These are phyloP conservation scores for Collybiopsis luxurians DNA, from an alignment of 768 basidiomycete species.

Conservation along the genomic window DNA sequence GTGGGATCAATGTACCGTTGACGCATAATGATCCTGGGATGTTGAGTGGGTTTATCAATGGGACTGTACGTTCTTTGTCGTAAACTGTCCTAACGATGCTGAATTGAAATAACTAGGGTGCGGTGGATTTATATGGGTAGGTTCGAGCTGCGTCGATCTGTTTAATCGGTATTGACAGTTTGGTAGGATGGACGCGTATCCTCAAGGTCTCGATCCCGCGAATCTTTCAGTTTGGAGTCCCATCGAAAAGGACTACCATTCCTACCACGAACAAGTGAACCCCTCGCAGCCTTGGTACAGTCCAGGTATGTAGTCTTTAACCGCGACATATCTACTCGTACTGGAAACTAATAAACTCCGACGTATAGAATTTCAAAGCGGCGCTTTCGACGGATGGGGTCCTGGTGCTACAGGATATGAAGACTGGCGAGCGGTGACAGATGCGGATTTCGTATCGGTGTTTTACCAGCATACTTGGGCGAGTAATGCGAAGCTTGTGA, in stretches of 20 bases:
- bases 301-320: slow-evolving; percentile 42
- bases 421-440: slow-evolving; percentile 63
- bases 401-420: slow-evolving; percentile 69
- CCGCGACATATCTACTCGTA: neutral
- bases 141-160: neutral
- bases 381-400: slow-evolving; percentile 82
- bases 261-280: slow-evolving; percentile 55
- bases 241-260: slow-evolving; percentile 58
- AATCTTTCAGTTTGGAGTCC: slow-evolving; percentile 64
- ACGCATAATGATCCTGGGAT: slow-evolving; percentile 50
- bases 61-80: slow-evolving; percentile 31
- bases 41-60: slow-evolving; percentile 40
- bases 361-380: slow-evolving; percentile 56
- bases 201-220: slow-evolving; percentile 79
- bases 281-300: slow-evolving; percentile 67
- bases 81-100: neutral
- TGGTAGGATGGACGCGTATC: slow-evolving; percentile 62
- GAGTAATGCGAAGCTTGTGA: slow-evolving; percentile 77
- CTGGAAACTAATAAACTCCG: neutral
- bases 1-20: slow-evolving; percentile 47
- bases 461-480: slow-evolving; percentile 81
- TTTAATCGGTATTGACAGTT: neutral
- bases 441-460: slow-evolving; percentile 72
- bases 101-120: slow-evolving; percentile 39
- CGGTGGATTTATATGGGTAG: slow-evolving; percentile 75